Conservation (phyloP, 768 basidiomycete species). For the Clitopilus hobsonii region DNA sequence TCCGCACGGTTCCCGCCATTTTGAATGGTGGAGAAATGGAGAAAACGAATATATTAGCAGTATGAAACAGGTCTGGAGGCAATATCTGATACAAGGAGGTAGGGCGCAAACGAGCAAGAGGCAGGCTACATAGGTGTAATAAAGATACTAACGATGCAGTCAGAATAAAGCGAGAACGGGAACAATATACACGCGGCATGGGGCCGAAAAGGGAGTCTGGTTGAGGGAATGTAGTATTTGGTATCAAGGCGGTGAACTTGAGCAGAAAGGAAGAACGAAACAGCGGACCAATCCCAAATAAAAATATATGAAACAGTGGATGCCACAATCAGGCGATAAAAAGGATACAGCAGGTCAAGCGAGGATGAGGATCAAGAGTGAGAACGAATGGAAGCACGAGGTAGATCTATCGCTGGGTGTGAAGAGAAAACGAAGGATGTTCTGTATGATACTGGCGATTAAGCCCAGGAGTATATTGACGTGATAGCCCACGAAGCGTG, state of each 20-base stretch:
- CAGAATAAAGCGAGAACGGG: slow-evolving; percentile 10
- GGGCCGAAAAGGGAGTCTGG: not conserved
- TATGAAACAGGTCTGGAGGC: not conserved
- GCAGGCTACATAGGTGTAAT: not conserved
- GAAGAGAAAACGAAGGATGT: too few species aligned
- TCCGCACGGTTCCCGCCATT: too few species aligned
- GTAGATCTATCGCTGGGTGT: not conserved
- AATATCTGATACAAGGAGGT: not conserved
- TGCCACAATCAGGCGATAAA: not conserved
- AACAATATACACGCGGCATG: not conserved
- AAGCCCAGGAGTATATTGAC: not conserved
- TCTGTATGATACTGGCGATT: not conserved
- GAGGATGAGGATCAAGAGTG: not conserved
- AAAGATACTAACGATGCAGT: not conserved
- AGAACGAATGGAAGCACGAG: not conserved
- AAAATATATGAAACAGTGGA: slow-evolving; percentile 1
- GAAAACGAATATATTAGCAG: not conserved
- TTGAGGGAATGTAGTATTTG: not conserved
- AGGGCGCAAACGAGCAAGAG: not conserved
- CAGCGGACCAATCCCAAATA: not conserved
- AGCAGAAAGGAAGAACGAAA: not conserved
- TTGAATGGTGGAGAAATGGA: not conserved
- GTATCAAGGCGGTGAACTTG: not conserved
- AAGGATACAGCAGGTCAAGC: slow-evolving; percentile 2
- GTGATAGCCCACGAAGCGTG: not conserved